phyloP scores from a whole-genome alignment of 139 green algal genomes.

The Mychonastes homosphaera region DNA sequence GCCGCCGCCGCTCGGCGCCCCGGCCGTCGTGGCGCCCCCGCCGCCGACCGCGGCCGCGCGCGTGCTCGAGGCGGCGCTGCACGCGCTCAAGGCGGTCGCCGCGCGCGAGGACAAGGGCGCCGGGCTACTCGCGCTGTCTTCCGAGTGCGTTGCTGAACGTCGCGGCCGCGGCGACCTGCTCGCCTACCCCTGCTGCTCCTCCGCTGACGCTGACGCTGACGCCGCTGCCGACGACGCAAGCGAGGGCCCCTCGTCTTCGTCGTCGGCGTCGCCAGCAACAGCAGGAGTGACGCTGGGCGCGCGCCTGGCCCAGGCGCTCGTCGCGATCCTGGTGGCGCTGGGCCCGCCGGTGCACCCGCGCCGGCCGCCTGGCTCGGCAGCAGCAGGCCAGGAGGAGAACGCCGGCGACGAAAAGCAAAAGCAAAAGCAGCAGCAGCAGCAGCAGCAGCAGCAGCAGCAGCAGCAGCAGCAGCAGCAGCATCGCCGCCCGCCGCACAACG shows the following conservation, averaged over 20 bases:
- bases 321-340: constrained; percentile 29
- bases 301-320: constrained; percentile 4
- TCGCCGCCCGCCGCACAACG: not conserved
- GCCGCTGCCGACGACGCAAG: too few species aligned
- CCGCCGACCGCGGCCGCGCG: constrained; percentile 8
- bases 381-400: not conserved
- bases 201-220: too few species aligned
- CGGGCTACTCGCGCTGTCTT: too few species aligned
- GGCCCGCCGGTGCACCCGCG: constrained; percentile 1
- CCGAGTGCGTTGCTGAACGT: too few species aligned
- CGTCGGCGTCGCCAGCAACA: too few species aligned
- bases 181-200: too few species aligned
- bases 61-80: constrained; percentile 22
- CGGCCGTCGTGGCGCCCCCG: too few species aligned
- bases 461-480: constrained; percentile 1
- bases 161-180: too few species aligned
- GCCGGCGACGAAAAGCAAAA: not conserved
- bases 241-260: too few species aligned
- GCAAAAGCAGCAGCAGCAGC: constrained; percentile 20
- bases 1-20: too few species aligned
- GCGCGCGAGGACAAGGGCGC: constrained; percentile 18
- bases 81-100: constrained; percentile 19
- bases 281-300: constrained; percentile 8
- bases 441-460: constrained; percentile 19
- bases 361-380: not conserved